Evolutionary conservation across 495 filamentous ascomycete genomes (phyloP).

Genomic region (Podospora pseudocomata): DNA sequence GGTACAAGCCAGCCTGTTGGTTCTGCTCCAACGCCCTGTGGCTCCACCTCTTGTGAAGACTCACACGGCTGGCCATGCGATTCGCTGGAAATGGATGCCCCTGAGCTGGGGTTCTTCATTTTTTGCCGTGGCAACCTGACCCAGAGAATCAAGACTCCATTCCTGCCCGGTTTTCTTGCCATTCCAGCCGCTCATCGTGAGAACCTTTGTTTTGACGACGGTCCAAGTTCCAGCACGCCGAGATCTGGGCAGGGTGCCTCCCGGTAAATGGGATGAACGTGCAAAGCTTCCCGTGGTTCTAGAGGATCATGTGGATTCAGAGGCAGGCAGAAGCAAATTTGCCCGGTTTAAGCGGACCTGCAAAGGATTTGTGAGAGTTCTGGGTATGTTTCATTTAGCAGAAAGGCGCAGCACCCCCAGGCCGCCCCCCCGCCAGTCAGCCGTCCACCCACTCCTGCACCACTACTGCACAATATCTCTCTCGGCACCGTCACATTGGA

Average conservation of each 20-base stretch:
- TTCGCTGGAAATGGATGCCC: background rate
- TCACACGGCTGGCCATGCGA: background rate
- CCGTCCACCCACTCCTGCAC: background rate
- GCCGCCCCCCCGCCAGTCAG: background rate
- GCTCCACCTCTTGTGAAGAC: slow-evolving; percentile 1
- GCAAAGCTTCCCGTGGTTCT: background rate
- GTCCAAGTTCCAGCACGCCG: background rate
- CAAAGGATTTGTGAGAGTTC: slow-evolving; percentile 1
- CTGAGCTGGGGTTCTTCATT: slow-evolving; percentile 4
- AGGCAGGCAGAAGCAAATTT: background rate
- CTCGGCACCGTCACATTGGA: slow-evolving; percentile 6
- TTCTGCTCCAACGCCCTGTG: background rate
- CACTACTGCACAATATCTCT: background rate
- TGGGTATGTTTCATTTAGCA: slow-evolving; percentile 4
- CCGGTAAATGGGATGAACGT: background rate
- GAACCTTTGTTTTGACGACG: background rate
- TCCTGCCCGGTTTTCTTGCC: background rate
- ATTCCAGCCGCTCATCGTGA: slow-evolving; percentile 1
- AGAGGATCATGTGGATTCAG: background rate
- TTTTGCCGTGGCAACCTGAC: background rate
- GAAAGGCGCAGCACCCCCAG: slow-evolving; percentile 1
- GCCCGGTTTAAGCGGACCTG: background rate
- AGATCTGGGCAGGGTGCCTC: background rate
- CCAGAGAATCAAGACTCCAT: slow-evolving; percentile 1
- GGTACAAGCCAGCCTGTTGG: background rate